Evolutionary conservation across 345 rosid genomes (phyloP), one percentile per base, ranked within the genome.

Genomic region (Salix brachista): DNA sequence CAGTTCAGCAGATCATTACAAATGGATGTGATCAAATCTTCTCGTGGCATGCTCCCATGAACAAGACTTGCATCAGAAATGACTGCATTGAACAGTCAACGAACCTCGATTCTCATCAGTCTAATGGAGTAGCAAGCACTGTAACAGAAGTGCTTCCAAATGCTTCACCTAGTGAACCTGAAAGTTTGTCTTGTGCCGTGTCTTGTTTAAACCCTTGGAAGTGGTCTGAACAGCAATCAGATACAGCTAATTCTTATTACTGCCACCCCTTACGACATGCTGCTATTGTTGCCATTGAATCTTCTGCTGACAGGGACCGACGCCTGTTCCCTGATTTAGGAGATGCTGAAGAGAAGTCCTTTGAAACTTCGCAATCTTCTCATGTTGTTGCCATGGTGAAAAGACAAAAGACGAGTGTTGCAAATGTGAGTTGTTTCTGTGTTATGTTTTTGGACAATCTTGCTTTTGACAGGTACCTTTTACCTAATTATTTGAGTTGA

Each of bases 191-290:
- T 67, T 32, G 80, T 52, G 61, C 48, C 28, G 86, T 88, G 76
- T 85, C 94, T 80, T 94, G 97, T 87, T 78, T 92, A 71, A 86
- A 89, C 71, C 98, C 97, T 36, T 85, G 88, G 92, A 81, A 81
- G 75, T 93, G 97, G 94, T 78, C 84, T 80, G 56, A 82, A 58
- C 86, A 85, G 26, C 80, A 66, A 36, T 16, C 69, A 65, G 58
- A 79, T 52, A 13, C 17, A 26, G 10, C 60, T 61, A 83, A 61
- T 68, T 80, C 82, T 71, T 78, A 75, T 81, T 74, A 78, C 68
- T 89, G 89, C 88, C 97, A 92, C 75, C 98, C 97, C 18, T 80
- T 94, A 71, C 79, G 84, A 41, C 97, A 94, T 86, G 97, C 97
- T 83, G 86, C 90, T 30, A 79, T 93, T 16, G 93, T 90, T 81